Conservation (phyloP, 1,284 basidiomycete species). For the Sporisorium scitamineum region DNA sequence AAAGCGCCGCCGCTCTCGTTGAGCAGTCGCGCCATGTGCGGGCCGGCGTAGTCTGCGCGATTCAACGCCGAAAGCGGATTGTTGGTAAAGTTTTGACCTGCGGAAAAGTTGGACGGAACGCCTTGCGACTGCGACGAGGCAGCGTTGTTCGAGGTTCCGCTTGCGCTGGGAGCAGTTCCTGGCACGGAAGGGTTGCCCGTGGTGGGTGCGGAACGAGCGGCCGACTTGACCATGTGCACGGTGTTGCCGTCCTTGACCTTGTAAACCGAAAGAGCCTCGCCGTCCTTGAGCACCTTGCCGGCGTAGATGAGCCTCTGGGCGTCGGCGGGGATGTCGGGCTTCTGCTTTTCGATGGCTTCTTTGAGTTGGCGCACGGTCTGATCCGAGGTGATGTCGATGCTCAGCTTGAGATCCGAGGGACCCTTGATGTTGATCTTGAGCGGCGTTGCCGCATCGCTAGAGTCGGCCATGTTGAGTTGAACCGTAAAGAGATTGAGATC, state of each 20-base stretch:
- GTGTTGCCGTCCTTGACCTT: constrained; percentile 65
- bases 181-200: constrained; percentile 50
- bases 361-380: constrained; percentile 64
- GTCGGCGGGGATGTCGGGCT: constrained; percentile 64
- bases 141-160: constrained; percentile 22
- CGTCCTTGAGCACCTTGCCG: constrained; percentile 68
- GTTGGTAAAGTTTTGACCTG: constrained; percentile 66
- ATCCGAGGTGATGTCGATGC: constrained; percentile 52
- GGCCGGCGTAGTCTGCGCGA: constrained; percentile 65
- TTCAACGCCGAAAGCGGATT: constrained; percentile 65
- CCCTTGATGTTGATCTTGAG: constrained; percentile 67
- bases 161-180: constrained; percentile 33
- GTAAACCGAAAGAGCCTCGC: constrained; percentile 59
- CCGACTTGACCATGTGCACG: constrained; percentile 66
- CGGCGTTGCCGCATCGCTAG: constrained; percentile 33
- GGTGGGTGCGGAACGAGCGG: constrained; percentile 52
- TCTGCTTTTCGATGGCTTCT: constrained; percentile 58
- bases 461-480: constrained; percentile 34
- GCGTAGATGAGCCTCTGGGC: constrained; percentile 65
- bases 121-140: constrained; percentile 59
- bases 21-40: constrained; percentile 65
- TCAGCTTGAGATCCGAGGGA: constrained; percentile 63
- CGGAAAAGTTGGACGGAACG: constrained; percentile 63
- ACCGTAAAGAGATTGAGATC: too few relatives aligned
- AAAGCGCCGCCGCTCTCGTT: constrained; percentile 61